Percentiles rank a stretch among this genome's conserved stretches.
Evolutionary conservation across 2,329 filamentous ascomycete genomes (phyloP).

Genomic region (Penicillium sp.): DNA sequence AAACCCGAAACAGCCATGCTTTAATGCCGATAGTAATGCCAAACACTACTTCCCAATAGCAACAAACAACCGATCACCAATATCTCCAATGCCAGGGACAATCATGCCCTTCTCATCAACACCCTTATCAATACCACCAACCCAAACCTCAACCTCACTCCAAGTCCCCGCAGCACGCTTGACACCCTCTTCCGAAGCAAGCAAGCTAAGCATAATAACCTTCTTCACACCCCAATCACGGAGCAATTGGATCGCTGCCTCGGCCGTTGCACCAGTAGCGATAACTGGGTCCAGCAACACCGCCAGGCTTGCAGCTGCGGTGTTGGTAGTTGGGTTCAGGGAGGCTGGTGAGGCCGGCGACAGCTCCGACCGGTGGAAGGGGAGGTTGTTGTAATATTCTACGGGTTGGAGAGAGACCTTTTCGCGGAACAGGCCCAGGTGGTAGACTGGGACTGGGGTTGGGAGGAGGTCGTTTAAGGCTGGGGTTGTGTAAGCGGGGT

Average conservation of each 20-base stretch:
- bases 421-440: constrained; percentile 92
- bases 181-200: constrained; percentile 73
- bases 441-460: constrained; percentile 76
- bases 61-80: constrained; percentile 85
- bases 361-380: constrained; percentile 53
- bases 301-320: constrained; percentile 61
- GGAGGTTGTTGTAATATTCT: constrained; percentile 98
- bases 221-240: constrained; percentile 87
- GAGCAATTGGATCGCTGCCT: constrained; percentile 84
- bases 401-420: constrained; percentile 82
- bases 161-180: constrained; percentile 71
- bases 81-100: constrained; percentile 83
- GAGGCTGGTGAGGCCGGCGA: constrained; percentile 30
- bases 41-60: constrained; percentile 73
- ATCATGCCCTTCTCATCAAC: constrained; percentile 84
- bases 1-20: neutral
- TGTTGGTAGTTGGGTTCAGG: constrained; percentile 30
- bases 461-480: constrained; percentile 83
- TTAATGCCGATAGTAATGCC: neutral
- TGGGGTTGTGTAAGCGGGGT: constrained; percentile 33
- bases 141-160: constrained; percentile 68
- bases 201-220: constrained; percentile 72
- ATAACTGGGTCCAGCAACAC: constrained; percentile 91
- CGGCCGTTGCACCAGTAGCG: constrained; percentile 86
- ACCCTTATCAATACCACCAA: constrained; percentile 72